phyloP scores from a whole-genome alignment of 805 yeast genomes.

The Saitoella complicata region DNA sequence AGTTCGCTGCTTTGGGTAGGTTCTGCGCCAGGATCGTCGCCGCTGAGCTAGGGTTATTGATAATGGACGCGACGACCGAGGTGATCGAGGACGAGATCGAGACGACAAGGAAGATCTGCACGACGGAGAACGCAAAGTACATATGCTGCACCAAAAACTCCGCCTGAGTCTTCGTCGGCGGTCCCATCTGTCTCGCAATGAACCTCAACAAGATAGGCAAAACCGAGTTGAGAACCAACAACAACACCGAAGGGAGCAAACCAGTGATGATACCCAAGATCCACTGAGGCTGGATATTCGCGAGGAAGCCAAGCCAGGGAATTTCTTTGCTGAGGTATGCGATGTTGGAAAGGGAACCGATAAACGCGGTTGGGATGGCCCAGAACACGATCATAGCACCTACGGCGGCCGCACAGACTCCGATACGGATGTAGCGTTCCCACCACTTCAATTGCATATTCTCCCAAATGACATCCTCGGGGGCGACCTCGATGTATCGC shows the following conservation, averaged over 20 bases:
- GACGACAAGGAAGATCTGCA: constrained; percentile 73
- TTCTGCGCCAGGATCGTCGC: constrained; percentile 57
- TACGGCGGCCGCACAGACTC: constrained; percentile 40
- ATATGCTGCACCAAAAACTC: constrained; percentile 77
- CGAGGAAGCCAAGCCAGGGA: constrained; percentile 58
- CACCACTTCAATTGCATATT: constrained; percentile 45
- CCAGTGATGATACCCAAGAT: constrained; percentile 78
- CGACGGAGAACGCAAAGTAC: constrained; percentile 79
- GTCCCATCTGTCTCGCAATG: constrained; percentile 62
- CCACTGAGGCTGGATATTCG: constrained; percentile 47
- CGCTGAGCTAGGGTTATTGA: constrained; percentile 54
- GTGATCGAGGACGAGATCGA: constrained; percentile 76
- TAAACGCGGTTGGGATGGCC: constrained; percentile 96
- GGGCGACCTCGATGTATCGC: constrained; percentile 46
- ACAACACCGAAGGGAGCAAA: constrained; percentile 64
- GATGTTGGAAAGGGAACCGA: constrained; percentile 83
- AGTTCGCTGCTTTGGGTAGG: constrained; percentile 80
- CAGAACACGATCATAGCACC: constrained; percentile 69
- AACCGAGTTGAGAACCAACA: constrained; percentile 69
- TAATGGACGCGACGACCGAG: constrained; percentile 52
- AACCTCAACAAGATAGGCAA: constrained; percentile 71
- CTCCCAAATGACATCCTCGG: constrained; percentile 75
- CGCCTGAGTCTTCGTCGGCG: constrained; percentile 50
- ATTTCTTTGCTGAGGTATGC: constrained; percentile 54
- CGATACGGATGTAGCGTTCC: constrained; percentile 39